phyloP scores from a whole-genome alignment of 2,329 filamentous ascomycete genomes.

The Fusarium udum region DNA sequence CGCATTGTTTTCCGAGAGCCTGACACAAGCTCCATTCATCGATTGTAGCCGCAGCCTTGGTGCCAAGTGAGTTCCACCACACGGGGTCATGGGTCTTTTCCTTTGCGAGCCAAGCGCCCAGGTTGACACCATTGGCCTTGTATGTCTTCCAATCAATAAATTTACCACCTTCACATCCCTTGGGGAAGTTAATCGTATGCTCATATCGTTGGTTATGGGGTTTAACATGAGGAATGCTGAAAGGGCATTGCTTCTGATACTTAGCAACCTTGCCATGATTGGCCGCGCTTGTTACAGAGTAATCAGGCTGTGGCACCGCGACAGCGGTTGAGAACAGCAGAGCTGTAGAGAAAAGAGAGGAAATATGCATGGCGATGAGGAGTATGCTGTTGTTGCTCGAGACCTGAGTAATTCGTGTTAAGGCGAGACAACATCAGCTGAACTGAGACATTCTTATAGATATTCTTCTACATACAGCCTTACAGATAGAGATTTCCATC shows the following conservation, averaged over 20 bases:
- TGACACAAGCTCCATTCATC: not conserved
- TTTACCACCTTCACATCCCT: not conserved
- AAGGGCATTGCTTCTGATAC: not conserved
- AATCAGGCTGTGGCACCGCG: not conserved
- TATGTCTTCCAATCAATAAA: not conserved
- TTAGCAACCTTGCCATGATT: not conserved
- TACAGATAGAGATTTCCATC: too few species aligned
- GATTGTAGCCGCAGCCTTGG: not conserved
- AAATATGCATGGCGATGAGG: not conserved
- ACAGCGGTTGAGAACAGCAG: not conserved
- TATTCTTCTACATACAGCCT: not conserved
- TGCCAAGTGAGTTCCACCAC: not conserved
- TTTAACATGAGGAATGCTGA: not conserved
- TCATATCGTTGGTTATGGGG: not conserved
- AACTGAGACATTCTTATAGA: not conserved
- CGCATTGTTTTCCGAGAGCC: not conserved
- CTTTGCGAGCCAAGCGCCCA: not conserved
- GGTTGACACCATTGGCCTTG: not conserved
- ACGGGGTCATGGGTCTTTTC: not conserved
- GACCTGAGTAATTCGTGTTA: not conserved
- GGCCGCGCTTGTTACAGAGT: accelerated
- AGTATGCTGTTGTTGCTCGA: not conserved
- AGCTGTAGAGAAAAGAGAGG: not conserved
- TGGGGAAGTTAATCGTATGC: not conserved
- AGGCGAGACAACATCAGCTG: not conserved